A percentile compares a stretch with the other conserved stretches of the same genome.
phyloP scores from a whole-genome alignment of 768 basidiomycete genomes.

The Lyophyllum semitale region DNA sequence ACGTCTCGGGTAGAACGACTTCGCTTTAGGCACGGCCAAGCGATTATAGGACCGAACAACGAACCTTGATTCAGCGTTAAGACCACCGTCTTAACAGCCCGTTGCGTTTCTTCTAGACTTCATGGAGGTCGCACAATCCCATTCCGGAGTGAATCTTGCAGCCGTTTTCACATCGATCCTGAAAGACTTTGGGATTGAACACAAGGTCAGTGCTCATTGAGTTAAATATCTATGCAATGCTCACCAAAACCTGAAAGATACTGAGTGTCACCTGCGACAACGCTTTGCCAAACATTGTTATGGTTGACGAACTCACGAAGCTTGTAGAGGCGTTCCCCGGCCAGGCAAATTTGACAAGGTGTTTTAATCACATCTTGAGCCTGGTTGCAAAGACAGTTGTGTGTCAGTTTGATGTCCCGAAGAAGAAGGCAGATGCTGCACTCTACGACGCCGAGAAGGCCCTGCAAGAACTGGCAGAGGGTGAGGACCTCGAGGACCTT shows the following conservation, averaged over 20 bases:
- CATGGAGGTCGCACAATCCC: conserved; percentile 36
- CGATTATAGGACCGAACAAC: too few relatives aligned
- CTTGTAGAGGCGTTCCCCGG: conserved; percentile 24
- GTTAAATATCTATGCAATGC: background rate
- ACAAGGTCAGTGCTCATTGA: conserved; percentile 28
- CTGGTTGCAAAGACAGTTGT: conserved; percentile 35
- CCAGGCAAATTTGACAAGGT: conserved; percentile 24
- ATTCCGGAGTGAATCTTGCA: conserved; percentile 36
- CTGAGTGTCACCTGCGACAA: conserved; percentile 38
- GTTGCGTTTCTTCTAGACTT: conserved; percentile 28
- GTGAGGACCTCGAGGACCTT: conserved; percentile 13
- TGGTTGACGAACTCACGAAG: conserved; percentile 28
- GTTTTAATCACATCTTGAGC: conserved; percentile 41
- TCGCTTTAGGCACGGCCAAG: too few relatives aligned
- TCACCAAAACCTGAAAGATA: conserved; percentile 19
- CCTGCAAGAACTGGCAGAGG: conserved; percentile 13
- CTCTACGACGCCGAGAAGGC: conserved; percentile 3
- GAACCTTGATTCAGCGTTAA: too few relatives aligned
- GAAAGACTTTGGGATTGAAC: conserved; percentile 31
- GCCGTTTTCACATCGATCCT: conserved; percentile 32
- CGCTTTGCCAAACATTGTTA: conserved; percentile 33
- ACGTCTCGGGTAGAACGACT: too few relatives aligned
- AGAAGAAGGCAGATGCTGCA: conserved; percentile 9
- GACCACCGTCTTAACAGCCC: too few relatives aligned
- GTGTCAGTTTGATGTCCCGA: conserved; percentile 31